Evolutionary conservation across 2,329 filamentous ascomycete species (phyloP), one percentile per base, ranked within the genome.

Genomic region (Allantophomopsis lycopodina): DNA sequence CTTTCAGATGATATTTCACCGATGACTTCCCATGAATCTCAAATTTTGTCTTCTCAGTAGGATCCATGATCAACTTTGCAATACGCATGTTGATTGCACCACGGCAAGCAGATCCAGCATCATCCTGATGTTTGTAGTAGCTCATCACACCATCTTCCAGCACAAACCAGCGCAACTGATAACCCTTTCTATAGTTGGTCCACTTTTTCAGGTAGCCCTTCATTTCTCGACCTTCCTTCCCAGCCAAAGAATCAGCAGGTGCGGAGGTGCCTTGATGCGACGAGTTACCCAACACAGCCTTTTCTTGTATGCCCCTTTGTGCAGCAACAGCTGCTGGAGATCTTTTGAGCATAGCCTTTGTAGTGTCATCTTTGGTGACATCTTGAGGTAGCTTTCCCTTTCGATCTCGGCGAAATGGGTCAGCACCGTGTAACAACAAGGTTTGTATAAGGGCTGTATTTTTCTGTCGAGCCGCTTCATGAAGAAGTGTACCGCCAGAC

Each of bases 31-130:
- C 91, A 45, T 89, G 85, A 39, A 98, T 96, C 55, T 98, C 91
- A 53, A 98, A 96, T 43, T 89, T 87, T 35, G 88, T 89, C 66
- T 96, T 98, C 57, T 98, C 91, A 49, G 95, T 87, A 0, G 89
- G 73, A 55, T 93, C 93, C 88, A 98, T 96, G 60, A 89, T 82
- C 21, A 98, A 71, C 54, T 79, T 81, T 17, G 91, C 91, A 49
- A 98, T 98, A 44, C 82, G 83, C 88, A 98, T 98, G 58, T 96
- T 96, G 63, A 98, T 98, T 39, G 91, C 91, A 43, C 91, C 91
- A 45, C 91, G 86, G 58, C 91, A 98, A 41, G 91, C 91, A 39
- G 87, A 94, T 17, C 88, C 91, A 23, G 87, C 85, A 57, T 98
- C 91, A 56, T 98, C 91, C 62, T 98, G 91, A 58, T 96, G 86